Evolutionary conservation across 2,329 filamentous ascomycete species (phyloP), one percentile per base, ranked within the genome.

Genomic region (Fusarium temperatum): DNA sequence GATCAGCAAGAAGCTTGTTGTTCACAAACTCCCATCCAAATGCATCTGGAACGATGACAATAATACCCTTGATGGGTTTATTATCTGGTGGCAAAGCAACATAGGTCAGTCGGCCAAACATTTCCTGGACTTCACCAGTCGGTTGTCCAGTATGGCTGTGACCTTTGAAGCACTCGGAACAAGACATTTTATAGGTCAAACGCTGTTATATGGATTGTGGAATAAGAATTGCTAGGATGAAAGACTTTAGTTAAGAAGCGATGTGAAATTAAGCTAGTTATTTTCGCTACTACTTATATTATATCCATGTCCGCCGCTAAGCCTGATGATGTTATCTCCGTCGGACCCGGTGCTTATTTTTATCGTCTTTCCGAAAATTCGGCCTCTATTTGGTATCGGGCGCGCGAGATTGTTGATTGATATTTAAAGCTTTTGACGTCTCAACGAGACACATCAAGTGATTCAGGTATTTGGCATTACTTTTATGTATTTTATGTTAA

Each of bases 141-240:
- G 24, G 18, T 5, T 5, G 0, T 10, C 44, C 18, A 14, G 8
- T 1, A 22, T 5, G 18, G 18, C 1, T 28, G 1, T 28, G 13
- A 6, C 44, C 44, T 28, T 3, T 22, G 3, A 47, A 47, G 18
- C 44, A 28, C 24, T 47, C 17, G 4, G 18, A 28, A 8, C 44
- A 47, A 47, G 44, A 22, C 44, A 28, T 28, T 3, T 2, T 28
- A 1, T 0, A 47, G 18, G 12, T 5, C 0, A 4, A 45, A 6
- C 0, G 5, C 24, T 20, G 17, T 20, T 0, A 26, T 20, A 0
- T 45, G 6, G n/a, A 10, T 9, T 13, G 0, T 9, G 1, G 5
- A 0, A 18, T 26, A 8, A 1, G 0, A 26, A 3, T 44, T 44
- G 5, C 1, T 8, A 6, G 18, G 8, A 26, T 14, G 0, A 5